Evolutionary conservation across 805 yeast species (phyloP), one percentile per base, ranked within the genome.

Genomic region (Sugiyamaella marilandica): DNA sequence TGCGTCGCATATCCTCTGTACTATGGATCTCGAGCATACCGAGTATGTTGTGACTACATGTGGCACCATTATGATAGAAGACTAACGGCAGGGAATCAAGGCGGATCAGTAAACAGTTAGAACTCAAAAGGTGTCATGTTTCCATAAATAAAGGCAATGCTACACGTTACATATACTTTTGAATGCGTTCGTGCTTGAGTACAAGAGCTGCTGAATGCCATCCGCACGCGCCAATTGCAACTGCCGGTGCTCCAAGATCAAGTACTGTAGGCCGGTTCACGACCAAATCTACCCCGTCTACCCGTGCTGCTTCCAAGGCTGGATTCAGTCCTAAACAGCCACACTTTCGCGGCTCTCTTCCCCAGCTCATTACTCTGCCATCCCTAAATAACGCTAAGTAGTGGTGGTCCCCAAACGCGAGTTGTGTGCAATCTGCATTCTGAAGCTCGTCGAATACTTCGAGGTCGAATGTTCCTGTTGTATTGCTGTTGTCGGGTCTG

Each of bases 381-480:
- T 72, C 69, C 45, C 72, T 70, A 2, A 82, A 72, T n/a, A 86
- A 68, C 0, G 87, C 92, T 43, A 86, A 61, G 33, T 65, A 73
- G 63, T 87, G 95, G 62, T 84, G 81, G 64, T 87, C 94, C 1
- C 92, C 95, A 49, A 82, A 77, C 0, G 79, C 82, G 1, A 85
- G 69, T 2, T 83, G 76, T 5, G 81, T 73, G 31, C 85, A 74
- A 1, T 74, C 73, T 24, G 65, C 73, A 5, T 75, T 67, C 58
- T 80, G 82, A 11, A 81, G 60, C 45, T 76, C 79, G 0, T 68
- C 65, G 10, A 74, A 55, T 0, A 74, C 54, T 1, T 52, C 45
- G 0, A 80, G 79, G 18, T 63, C 68, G n/a, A 66, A 65, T 74
- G 53, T 1, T 52, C 46, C 0, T 80, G 79, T 16, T 62, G 68